Conservation (phyloP, 2,329 filamentous ascomycete species). For the Colletotrichum tanaceti region DNA sequence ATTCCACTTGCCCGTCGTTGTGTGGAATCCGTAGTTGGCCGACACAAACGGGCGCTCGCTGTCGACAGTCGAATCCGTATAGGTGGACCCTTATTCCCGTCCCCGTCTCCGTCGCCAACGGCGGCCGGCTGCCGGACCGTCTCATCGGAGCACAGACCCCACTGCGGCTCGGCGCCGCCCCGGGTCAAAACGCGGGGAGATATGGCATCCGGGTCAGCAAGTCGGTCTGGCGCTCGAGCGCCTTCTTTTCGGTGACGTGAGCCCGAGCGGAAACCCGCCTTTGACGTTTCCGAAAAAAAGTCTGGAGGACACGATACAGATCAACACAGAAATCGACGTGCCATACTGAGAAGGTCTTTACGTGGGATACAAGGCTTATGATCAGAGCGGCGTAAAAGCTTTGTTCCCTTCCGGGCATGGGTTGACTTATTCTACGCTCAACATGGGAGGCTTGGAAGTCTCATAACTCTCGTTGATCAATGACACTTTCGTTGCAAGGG, state of each 20-base stretch:
- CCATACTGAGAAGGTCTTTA: conserved; percentile 21
- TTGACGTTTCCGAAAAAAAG: conserved; percentile 26
- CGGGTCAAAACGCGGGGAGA: not conserved
- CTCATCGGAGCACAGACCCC: too few species aligned
- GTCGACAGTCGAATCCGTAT: too few species aligned
- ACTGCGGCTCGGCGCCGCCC: too few species aligned
- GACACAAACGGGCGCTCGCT: too few species aligned
- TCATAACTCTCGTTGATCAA: not conserved
- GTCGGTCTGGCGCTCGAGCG: conserved; percentile 26
- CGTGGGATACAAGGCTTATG: conserved; percentile 28
- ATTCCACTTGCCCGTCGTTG: too few species aligned
- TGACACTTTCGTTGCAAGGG: not conserved
- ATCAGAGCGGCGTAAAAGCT: conserved; percentile 10
- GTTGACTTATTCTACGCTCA: conserved; percentile 17
- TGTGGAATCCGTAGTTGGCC: too few species aligned
- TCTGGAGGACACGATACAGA: conserved; percentile 26
- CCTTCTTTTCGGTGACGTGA: conserved; percentile 30
- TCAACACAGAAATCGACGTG: conserved; percentile 27
- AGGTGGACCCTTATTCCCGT: too few species aligned
- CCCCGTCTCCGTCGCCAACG: too few species aligned
- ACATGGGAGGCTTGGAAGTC: not conserved
- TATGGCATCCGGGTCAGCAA: conserved; percentile 35
- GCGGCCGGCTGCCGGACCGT: too few species aligned
- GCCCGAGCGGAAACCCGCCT: conserved; percentile 36
- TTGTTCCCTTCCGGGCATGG: conserved; percentile 26